A percentile compares a stretch with the other conserved stretches of the same genome.
Conservation (phyloP, 2,329 filamentous ascomycete species). For the Phyllosticta citriasiana region DNA sequence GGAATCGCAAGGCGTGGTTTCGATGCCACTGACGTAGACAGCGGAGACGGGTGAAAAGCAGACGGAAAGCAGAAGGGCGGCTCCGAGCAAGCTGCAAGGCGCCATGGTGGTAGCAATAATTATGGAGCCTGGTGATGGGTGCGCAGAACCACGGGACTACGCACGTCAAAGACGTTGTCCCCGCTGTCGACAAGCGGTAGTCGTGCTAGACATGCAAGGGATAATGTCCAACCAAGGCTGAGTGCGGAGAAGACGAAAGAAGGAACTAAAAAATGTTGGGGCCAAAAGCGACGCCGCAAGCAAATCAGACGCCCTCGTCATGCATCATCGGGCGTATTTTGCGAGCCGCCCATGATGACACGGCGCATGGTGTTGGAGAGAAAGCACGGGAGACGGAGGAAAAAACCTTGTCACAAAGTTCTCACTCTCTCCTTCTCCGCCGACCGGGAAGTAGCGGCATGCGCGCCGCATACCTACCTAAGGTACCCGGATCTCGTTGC, state of each 20-base stretch:
- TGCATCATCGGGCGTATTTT: no score
- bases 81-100: background rate
- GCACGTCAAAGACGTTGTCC: background rate
- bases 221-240: background rate
- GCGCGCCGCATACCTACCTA: no score
- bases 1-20: conserved; percentile 56
- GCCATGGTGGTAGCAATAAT: background rate
- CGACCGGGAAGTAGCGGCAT: no score
- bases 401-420: no score
- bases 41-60: conserved; percentile 18
- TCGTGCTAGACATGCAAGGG: background rate
- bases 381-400: no score
- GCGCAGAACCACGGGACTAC: background rate
- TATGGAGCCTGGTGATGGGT: background rate
- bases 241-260: background rate
- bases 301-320: background rate
- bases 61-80: background rate
- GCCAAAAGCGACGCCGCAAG: background rate
- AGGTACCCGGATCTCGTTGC: no score
- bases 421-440: no score
- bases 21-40: conserved; percentile 50
- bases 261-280: background rate
- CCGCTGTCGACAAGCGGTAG: background rate
- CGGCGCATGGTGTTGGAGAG: no score
- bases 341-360: no score